A percentile compares a stretch with the other conserved stretches of the same genome.
Conservation (phyloP, 2,329 filamentous ascomycete species). For the Talaromyces atroroseus region DNA sequence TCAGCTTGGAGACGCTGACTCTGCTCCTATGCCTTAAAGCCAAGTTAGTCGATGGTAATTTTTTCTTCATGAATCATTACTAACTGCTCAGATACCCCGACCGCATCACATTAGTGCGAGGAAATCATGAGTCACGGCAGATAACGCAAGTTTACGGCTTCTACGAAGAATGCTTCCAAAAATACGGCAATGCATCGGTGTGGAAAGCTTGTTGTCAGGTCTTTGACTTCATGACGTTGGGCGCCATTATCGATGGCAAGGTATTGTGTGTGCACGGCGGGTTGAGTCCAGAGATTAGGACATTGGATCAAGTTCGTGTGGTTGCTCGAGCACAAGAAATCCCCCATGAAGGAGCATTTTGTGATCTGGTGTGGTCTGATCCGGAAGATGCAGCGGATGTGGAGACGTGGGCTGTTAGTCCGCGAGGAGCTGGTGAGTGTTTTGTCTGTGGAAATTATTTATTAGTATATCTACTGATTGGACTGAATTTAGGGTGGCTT, state of each 20-base stretch:
- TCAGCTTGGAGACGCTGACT: conserved; percentile 68
- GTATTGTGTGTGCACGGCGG: conserved; percentile 70
- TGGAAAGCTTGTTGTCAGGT: conserved; percentile 77
- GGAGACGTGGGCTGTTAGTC: conserved; percentile 65
- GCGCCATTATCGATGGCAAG: conserved; percentile 67
- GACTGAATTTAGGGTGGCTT: conserved; percentile 44
- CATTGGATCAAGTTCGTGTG: conserved; percentile 68
- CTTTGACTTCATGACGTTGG: conserved; percentile 70
- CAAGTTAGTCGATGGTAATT: conserved; percentile 47
- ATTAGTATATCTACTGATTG: not conserved
- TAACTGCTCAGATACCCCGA: conserved; percentile 56
- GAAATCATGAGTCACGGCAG: conserved; percentile 71
- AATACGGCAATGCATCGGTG: conserved; percentile 71
- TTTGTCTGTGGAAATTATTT: not conserved
- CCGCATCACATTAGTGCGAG: conserved; percentile 65
- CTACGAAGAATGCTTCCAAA: conserved; percentile 71
- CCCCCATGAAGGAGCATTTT: conserved; percentile 71
- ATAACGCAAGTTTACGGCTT: conserved; percentile 76
- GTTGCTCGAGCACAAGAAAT: conserved; percentile 71
- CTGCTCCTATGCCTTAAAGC: conserved; percentile 67
- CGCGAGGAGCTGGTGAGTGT: conserved; percentile 59
- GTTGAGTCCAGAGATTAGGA: conserved; percentile 66
- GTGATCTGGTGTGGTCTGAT: conserved; percentile 71
- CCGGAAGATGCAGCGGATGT: conserved; percentile 67
- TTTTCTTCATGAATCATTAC: conserved; percentile 1